phyloP scores from a whole-genome alignment of 164 flowering plant genomes.

The Akebia trifoliata region DNA sequence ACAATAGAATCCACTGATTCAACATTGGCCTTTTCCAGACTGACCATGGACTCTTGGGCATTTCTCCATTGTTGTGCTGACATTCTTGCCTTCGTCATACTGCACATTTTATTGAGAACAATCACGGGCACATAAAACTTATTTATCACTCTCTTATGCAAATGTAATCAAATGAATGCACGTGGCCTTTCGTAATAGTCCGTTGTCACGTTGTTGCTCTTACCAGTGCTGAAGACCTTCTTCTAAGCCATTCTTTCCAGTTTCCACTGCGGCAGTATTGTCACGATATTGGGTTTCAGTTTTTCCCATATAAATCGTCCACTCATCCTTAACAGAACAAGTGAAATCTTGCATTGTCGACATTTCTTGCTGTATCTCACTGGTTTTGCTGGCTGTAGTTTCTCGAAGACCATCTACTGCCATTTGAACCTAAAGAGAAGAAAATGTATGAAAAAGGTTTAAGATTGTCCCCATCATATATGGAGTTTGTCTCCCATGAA shows the following conservation, averaged over 20 bases:
- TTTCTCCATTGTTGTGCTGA: constrained; percentile 77
- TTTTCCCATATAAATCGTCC: constrained; percentile 67
- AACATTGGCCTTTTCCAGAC: constrained; percentile 66
- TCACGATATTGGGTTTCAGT: constrained; percentile 68
- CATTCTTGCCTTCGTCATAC: constrained; percentile 60
- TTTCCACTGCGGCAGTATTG: constrained; percentile 74
- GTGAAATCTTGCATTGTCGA: constrained; percentile 72
- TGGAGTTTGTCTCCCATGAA: too few relatives aligned
- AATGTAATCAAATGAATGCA: too few relatives aligned
- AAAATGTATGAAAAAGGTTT: too few relatives aligned
- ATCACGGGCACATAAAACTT: not conserved
- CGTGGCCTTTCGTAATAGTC: too few relatives aligned
- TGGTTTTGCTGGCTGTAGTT: constrained; percentile 63
- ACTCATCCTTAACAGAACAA: constrained; percentile 60
- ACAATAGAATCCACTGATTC: constrained; percentile 74
- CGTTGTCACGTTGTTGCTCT: too few relatives aligned
- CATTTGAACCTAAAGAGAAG: constrained; percentile 60
- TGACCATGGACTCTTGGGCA: constrained; percentile 78
- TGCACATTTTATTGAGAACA: constrained; percentile 23
- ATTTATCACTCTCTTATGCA: too few relatives aligned
- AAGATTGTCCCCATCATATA: too few relatives aligned
- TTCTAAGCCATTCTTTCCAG: constrained; percentile 64
- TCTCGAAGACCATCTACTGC: constrained; percentile 77
- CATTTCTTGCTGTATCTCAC: constrained; percentile 68
- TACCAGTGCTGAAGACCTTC: constrained; percentile 78